phyloP scores from a whole-genome alignment of 805 yeast species.

The Cyberlindnera euphorbiiphila region DNA sequence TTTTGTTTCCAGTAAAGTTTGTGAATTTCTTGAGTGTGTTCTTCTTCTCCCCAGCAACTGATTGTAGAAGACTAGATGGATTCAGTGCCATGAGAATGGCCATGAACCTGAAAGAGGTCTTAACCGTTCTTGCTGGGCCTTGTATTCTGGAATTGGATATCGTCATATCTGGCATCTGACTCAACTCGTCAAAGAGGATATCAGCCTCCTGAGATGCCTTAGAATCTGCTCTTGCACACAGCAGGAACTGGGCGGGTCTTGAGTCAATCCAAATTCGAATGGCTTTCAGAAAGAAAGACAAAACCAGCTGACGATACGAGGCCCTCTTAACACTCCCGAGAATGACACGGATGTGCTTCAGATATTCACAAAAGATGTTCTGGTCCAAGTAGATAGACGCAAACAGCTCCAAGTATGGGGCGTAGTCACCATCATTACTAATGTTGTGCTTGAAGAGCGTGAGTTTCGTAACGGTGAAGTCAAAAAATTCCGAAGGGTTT shows the following conservation, averaged over 20 bases:
- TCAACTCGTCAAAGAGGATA: slow-evolving; percentile 34
- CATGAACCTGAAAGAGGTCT: slow-evolving; percentile 31
- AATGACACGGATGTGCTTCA: slow-evolving; percentile 37
- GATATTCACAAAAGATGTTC: slow-evolving; percentile 32
- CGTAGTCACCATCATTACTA: slow-evolving; percentile 33
- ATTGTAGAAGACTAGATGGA: slow-evolving; percentile 30
- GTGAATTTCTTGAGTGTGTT: slow-evolving; percentile 24
- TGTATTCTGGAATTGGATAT: slow-evolving; percentile 9
- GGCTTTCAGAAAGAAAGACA: slow-evolving; percentile 44
- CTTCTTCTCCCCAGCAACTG: slow-evolving; percentile 19
- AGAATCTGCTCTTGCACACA: slow-evolving; percentile 22
- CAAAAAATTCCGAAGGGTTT: slow-evolving; percentile 41
- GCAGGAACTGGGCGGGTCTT: slow-evolving; percentile 42
- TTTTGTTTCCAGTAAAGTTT: slow-evolving; percentile 21
- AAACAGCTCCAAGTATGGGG: slow-evolving; percentile 44
- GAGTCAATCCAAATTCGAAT: slow-evolving; percentile 47
- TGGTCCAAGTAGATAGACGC: slow-evolving; percentile 40
- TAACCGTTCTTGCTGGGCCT: slow-evolving; percentile 22
- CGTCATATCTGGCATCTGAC: slow-evolving; percentile 28
- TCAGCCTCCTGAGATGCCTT: slow-evolving; percentile 29
- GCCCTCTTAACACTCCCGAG: slow-evolving; percentile 37
- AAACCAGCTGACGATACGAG: slow-evolving; percentile 42
- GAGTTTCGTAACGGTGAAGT: slow-evolving; percentile 31
- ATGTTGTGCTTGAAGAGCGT: slow-evolving; percentile 33
- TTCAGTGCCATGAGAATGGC: slow-evolving; percentile 32